A percentile compares a stretch with the other conserved stretches of the same genome.
phyloP scores from a whole-genome alignment of 2,329 filamentous ascomycete genomes.

The Fusarium sp. region DNA sequence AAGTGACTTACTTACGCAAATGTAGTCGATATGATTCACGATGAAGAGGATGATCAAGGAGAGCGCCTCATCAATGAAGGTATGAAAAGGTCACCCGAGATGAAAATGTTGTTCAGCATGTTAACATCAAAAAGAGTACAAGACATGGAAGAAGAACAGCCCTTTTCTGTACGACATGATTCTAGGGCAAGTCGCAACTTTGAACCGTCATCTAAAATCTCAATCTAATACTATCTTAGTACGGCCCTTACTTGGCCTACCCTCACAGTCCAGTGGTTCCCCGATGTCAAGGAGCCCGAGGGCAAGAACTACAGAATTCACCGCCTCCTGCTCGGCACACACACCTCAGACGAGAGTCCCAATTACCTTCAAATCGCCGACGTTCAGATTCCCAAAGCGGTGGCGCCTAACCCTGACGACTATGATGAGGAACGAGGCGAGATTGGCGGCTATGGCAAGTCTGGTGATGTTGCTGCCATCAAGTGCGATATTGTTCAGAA shows the following conservation, averaged over 20 bases:
- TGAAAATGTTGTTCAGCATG: neutral
- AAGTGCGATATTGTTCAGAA: constrained; percentile 94
- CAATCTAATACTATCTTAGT: constrained; percentile 51
- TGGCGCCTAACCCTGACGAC: constrained; percentile 79
- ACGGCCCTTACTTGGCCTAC: constrained; percentile 98
- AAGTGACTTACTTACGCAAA: constrained; percentile 11
- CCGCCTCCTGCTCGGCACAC: constrained; percentile 91
- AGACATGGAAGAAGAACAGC: constrained; percentile 99
- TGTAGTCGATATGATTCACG: constrained; percentile 61
- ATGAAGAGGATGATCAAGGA: constrained; percentile 78
- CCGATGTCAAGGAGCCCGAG: constrained; percentile 88
- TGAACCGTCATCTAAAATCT: neutral
- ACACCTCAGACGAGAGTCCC: constrained; percentile 85
- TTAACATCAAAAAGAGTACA: constrained; percentile 78
- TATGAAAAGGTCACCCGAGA: constrained; percentile 50
- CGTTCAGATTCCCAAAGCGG: constrained; percentile 88
- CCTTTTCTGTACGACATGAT: constrained; percentile 99
- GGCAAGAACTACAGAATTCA: constrained; percentile 90
- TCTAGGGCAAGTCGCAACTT: constrained; percentile 70
- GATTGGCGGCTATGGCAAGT: constrained; percentile 90
- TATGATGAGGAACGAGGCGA: constrained; percentile 94
- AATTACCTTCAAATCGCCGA: constrained; percentile 97
- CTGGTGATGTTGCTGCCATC: constrained; percentile 75
- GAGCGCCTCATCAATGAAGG: constrained; percentile 96
- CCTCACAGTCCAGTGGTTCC: constrained; percentile 97